Evolutionary conservation across 2,329 filamentous ascomycete genomes (phyloP).

Genomic region (Pseudocercospora fijiensis): DNA sequence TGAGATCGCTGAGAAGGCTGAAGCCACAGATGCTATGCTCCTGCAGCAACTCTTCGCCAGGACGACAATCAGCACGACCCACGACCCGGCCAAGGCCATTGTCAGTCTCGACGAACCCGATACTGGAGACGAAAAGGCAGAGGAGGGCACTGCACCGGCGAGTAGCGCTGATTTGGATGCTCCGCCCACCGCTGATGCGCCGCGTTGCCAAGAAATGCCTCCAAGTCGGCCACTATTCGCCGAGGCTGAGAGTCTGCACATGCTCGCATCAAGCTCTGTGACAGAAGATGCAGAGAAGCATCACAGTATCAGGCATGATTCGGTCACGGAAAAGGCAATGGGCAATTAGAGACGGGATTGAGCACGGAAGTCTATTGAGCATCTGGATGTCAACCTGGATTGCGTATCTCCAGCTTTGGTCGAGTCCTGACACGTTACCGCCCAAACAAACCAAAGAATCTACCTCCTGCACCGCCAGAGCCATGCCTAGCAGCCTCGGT

Average conservation of each 20-base stretch:
- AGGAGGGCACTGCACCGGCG: neutral
- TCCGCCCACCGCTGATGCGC: neutral
- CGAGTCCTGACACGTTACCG: no score
- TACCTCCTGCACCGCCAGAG: constrained; percentile 46
- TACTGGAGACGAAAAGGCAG: neutral
- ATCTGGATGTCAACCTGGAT: no score
- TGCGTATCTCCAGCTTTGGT: no score
- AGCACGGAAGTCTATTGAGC: no score
- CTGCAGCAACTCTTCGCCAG: neutral
- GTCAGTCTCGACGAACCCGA: neutral
- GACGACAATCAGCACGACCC: neutral
- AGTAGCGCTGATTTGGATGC: neutral
- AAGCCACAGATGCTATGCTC: neutral
- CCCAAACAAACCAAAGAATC: constrained; percentile 39
- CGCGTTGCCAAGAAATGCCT: neutral
- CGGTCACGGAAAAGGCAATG: neutral
- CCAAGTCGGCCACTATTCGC: neutral
- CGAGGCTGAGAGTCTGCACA: neutral
- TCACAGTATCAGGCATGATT: neutral
- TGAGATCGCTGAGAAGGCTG: neutral
- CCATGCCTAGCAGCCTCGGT: constrained; percentile 50
- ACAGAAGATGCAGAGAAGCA: neutral
- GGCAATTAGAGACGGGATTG: neutral
- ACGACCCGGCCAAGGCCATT: neutral
- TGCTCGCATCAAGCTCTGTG: neutral